phyloP scores from a whole-genome alignment of 257 asterid genomes.

The Penstemon davidsonii region DNA sequence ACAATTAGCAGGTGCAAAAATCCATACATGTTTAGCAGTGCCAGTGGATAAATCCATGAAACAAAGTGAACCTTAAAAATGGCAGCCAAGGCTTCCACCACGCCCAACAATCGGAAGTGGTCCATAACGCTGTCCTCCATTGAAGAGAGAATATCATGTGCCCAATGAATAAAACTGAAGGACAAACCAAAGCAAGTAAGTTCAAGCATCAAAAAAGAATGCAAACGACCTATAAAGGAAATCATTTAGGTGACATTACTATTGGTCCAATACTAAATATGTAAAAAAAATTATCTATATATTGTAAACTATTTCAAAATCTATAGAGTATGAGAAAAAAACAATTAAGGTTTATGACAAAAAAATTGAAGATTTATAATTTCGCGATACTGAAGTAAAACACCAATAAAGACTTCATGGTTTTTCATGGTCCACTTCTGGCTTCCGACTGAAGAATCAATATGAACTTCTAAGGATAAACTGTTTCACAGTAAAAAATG shows the following conservation, averaged over 20 bases:
- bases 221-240: not conserved
- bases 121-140: conserved; percentile 53
- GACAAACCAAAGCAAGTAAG: conserved; percentile 27
- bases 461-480: not conserved
- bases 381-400: not conserved
- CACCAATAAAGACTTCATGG: conserved; percentile 7
- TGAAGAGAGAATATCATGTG: conserved; percentile 63
- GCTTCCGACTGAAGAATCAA: not conserved
- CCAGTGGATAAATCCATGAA: conserved; percentile 5
- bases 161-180: conserved; percentile 89
- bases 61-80: conserved; percentile 66
- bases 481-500: conserved; percentile 2
- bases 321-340: not conserved
- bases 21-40: conserved; percentile 16
- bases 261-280: conserved; percentile 1
- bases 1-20: conserved; percentile 6
- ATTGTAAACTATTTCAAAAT: not conserved
- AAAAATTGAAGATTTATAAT: not conserved
- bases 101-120: conserved; percentile 80
- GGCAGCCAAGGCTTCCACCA: conserved; percentile 82
- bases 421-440: conserved; percentile 16
- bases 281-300: not conserved
- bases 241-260: not conserved
- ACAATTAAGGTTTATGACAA: not conserved
- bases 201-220: conserved; percentile 23